These are phyloP conservation scores for Leccinum pellstonianum DNA, from an alignment of 768 basidiomycete genomes.

Conservation along the genomic window DNA sequence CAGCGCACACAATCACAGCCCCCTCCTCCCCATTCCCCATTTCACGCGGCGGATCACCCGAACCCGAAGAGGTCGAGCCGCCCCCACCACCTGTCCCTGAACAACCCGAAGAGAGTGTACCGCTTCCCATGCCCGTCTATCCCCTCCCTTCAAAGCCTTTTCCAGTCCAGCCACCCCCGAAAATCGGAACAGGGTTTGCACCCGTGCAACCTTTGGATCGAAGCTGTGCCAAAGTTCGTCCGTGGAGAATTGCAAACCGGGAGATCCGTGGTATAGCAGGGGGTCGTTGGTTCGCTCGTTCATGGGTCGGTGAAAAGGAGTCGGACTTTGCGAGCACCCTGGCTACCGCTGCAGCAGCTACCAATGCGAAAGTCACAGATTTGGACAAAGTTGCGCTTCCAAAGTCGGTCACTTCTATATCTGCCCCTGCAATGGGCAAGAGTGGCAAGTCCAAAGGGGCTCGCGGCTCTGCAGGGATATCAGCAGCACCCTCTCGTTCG, in stretches of 20 bases:
- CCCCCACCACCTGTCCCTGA: constrained; percentile 31
- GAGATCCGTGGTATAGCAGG: constrained; percentile 83
- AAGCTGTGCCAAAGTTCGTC: constrained; percentile 57
- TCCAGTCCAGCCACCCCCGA: constrained; percentile 74
- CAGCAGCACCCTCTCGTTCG: constrained; percentile 57
- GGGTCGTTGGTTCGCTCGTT: constrained; percentile 73
- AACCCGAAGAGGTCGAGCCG: constrained; percentile 41
- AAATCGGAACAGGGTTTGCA: constrained; percentile 73
- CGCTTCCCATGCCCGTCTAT: constrained; percentile 59
- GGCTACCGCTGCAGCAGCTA: constrained; percentile 26
- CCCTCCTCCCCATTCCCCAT: constrained; percentile 64
- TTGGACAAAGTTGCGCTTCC: constrained; percentile 30
- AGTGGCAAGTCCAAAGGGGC: constrained; percentile 41
- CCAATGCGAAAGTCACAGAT: constrained; percentile 30
- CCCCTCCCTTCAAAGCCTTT: constrained; percentile 82
- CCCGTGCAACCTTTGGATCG: constrained; percentile 66
- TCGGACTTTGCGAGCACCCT: constrained; percentile 54
- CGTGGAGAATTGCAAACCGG: constrained; percentile 72
- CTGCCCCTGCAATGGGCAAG: constrained; percentile 42
- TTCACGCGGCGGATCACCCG: constrained; percentile 43
- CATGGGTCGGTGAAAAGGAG: constrained; percentile 87
- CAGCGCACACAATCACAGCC: constrained; percentile 66
- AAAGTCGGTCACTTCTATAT: constrained; percentile 46
- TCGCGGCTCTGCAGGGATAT: constrained; percentile 39
- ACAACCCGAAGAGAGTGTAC: constrained; percentile 46